Base-by-base conservation (phyloP, 164 flowering plant species). In the Piper betle region DNA sequence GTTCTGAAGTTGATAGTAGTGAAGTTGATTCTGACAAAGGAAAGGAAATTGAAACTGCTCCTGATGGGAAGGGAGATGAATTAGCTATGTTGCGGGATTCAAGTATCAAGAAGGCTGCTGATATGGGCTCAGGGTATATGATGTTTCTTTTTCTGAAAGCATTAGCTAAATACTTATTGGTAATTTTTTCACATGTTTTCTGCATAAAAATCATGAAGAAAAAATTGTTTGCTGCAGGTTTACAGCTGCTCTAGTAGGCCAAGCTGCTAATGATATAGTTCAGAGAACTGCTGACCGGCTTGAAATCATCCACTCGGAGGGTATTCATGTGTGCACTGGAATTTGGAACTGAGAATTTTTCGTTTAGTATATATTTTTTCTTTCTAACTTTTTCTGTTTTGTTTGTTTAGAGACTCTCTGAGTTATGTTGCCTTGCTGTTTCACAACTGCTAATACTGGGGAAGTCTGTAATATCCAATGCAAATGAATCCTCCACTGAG, bases 61-160 rank as follows among this genome's bases (percentile, higher is more conserved):
- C 68, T 52, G 84, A 77, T 52, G 83, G 72, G 56, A 70, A 73
- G 66, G 75, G 70, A 4, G 76, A 75, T 72, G 99, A 94, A 78
- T 77, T 91, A 74, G 85, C 83, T 68, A 75, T 16, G 43, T 70
- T 94, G 62, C 79, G 85, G 73, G 93, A 87, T 69, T 74, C 96
- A 41, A 91, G 99, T 74, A 84, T 88, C 69, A 82, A 75, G 66
- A 86, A 94, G 74, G 99, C 99, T 81, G 97, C 97, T 61, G 90
- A 91, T 52, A 82, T 94, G 90, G 99, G 97, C 75, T 85, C 96
- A 25, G 96, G 99, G 99, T 94, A 85, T 73, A 39, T 5, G 39
- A 18, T 25, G 33, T 25, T 25, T n/a, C 53, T 18, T 57, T 37
- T 46, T 19, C 39, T 39, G 15, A 37, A 38, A 13, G 9, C 39